Percentiles rank a stretch among this genome's conserved stretches.
Evolutionary conservation across 2,329 filamentous ascomycete species (phyloP).

Genomic region (Pseudogymnoascus sp.): DNA sequence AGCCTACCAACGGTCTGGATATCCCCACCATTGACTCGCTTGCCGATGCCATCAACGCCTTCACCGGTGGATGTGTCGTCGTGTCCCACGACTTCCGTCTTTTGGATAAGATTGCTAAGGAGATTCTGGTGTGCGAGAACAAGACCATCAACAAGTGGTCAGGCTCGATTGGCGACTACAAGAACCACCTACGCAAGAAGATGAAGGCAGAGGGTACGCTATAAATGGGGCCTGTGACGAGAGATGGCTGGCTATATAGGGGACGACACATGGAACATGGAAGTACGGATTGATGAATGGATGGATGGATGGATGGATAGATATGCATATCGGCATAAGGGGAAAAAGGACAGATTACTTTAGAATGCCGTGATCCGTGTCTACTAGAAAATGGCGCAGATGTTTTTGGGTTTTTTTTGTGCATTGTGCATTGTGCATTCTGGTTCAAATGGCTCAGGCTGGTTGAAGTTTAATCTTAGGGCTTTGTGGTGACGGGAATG

Average conservation of each 20-base stretch:
- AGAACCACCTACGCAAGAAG: slow-evolving; percentile 98
- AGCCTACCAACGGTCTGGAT: slow-evolving; percentile 98
- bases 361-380: slow-evolving; percentile 6
- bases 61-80: slow-evolving; percentile 91
- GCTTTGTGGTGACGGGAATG: not conserved
- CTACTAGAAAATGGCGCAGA: slow-evolving; percentile 7
- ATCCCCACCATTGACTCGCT: slow-evolving; percentile 97
- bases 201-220: slow-evolving; percentile 45
- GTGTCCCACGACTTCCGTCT: slow-evolving; percentile 98
- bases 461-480: not conserved
- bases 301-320: not conserved
- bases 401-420: not conserved
- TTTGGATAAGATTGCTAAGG: slow-evolving; percentile 98
- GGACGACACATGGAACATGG: not conserved
- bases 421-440: not conserved
- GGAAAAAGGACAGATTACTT: not conserved
- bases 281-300: not conserved
- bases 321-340: slow-evolving; percentile 1
- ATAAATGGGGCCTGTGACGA: not conserved
- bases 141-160: slow-evolving; percentile 87
- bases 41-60: slow-evolving; percentile 95
- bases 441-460: not conserved
- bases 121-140: slow-evolving; percentile 99
- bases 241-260: not conserved
- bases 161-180: slow-evolving; percentile 86